phyloP scores from a whole-genome alignment of 1,284 basidiomycete genomes.

The Peniophora sp. region DNA sequence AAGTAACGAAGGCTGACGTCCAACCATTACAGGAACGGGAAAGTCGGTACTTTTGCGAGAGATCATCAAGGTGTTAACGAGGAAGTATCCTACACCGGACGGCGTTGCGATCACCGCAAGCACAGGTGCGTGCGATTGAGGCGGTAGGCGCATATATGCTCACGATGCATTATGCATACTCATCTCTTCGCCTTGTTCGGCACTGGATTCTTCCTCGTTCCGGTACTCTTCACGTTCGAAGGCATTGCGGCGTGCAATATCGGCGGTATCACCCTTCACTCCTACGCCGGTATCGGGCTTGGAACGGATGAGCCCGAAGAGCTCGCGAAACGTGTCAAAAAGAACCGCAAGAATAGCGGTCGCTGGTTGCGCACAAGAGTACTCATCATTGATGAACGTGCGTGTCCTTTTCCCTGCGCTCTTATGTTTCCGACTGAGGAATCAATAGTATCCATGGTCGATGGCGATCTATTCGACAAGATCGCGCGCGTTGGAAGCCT shows the following conservation, averaged over 20 bases:
- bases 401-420: neutral
- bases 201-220: no score
- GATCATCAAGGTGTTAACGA: constrained; percentile 62
- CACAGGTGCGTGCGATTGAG: constrained; percentile 42
- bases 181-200: neutral
- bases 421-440: neutral
- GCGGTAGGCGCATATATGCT: neutral
- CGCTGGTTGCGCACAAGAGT: constrained; percentile 75
- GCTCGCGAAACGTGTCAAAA: constrained; percentile 55
- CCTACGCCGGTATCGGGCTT: constrained; percentile 84
- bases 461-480: constrained; percentile 83
- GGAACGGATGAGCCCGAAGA: constrained; percentile 55
- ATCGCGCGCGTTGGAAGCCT: constrained; percentile 60
- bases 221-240: no score
- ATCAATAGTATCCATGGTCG: constrained; percentile 92
- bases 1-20: no score
- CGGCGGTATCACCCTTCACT: constrained; percentile 85
- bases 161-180: neutral
- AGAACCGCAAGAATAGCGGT: constrained; percentile 56
- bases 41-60: constrained; percentile 88
- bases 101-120: constrained; percentile 84
- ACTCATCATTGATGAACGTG: constrained; percentile 75
- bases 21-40: constrained; percentile 61
- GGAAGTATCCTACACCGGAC: constrained; percentile 39
- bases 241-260: constrained; percentile 92